phyloP scores from a whole-genome alignment of 495 filamentous ascomycete species.

The Corynascus novoguineensis region DNA sequence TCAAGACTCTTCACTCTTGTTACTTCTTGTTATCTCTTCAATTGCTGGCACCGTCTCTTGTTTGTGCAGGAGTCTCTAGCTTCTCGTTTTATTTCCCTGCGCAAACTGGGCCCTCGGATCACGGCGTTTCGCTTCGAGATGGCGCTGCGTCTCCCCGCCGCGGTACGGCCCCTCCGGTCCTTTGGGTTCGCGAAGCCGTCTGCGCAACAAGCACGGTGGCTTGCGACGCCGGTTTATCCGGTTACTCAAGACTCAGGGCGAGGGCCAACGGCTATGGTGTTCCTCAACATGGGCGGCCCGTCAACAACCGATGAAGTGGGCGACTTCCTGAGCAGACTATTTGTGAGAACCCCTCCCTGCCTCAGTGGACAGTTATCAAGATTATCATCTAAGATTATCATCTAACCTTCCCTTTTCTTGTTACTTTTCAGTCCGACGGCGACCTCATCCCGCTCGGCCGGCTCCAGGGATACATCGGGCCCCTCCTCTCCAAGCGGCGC shows the following conservation, averaged over 20 bases:
- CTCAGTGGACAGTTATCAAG: no score
- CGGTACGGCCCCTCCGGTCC: conserved; percentile 22
- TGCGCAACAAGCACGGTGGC: conserved; percentile 39
- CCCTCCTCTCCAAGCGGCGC: conserved; percentile 75
- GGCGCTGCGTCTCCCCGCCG: conserved; percentile 42
- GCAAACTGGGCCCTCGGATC: background rate
- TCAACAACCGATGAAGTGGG: conserved; percentile 82
- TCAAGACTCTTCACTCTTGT: background rate
- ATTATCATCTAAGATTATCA: no score
- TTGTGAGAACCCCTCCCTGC: conserved; percentile 46
- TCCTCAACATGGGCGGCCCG: conserved; percentile 98
- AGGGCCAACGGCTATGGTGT: conserved; percentile 88
- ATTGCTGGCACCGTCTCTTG: background rate
- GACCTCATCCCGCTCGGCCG: conserved; percentile 96
- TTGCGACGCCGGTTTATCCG: conserved; percentile 64
- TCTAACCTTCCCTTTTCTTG: background rate
- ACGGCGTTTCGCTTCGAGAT: conserved; percentile 29
- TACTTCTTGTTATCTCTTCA: background rate
- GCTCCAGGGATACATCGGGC: conserved; percentile 84
- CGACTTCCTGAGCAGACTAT: conserved; percentile 87
- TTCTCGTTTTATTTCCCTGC: background rate
- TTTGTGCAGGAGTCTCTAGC: background rate
- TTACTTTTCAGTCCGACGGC: conserved; percentile 64
- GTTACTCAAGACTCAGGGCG: conserved; percentile 59
- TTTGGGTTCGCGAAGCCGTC: conserved; percentile 19